Evolutionary conservation across 306 rosid genomes (phyloP), one percentile per base, ranked within the genome.

Genomic region (Quercus ilex): DNA sequence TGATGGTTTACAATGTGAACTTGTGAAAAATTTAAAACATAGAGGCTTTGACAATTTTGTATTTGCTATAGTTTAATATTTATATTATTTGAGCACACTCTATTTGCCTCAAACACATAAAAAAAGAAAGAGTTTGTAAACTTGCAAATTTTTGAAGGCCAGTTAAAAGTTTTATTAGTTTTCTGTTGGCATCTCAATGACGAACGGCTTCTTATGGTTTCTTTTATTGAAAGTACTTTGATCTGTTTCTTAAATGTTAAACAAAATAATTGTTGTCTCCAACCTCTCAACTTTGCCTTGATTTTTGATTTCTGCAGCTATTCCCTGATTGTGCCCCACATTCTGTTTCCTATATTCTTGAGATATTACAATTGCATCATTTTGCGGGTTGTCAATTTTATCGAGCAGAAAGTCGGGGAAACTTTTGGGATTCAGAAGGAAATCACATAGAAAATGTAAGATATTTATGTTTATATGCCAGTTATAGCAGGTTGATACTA

Each of bases 251-350:
- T 12, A 60, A 51, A 21, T 49, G 28, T 77, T 60, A 63, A 80
- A 31, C 23, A 64, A 60, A 28, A 10, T 69, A 77, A 28, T 70
- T 75, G 11, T 33, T 26, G 20, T 70, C 71, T 43, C 68, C 31
- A n/a, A 20, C 64, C 69, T 55, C 68, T 49, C 46, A 74, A 76
- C 64, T 63, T n/a, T 52, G 43, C 23, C 41, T 55, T 77, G 58
- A 79, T 78, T 68, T 69, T 74, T 60, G 69, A 69, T 83, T 82
- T 49, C 60, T 85, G 73, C 97, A 94, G 97, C 95, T 92, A 79
- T 86, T 91, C 51, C 95, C 97, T n/a, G 87, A 91, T 13, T 94
- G 97, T 74, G 97, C 97, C 78, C 97, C 98, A 26, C 89, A 73
- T 58, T 94, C 97, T 56, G 90, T 89, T 65, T 73, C 90, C 75